phyloP scores from a whole-genome alignment of 805 yeast genomes.

The Schwanniomyces vanrijiae region DNA sequence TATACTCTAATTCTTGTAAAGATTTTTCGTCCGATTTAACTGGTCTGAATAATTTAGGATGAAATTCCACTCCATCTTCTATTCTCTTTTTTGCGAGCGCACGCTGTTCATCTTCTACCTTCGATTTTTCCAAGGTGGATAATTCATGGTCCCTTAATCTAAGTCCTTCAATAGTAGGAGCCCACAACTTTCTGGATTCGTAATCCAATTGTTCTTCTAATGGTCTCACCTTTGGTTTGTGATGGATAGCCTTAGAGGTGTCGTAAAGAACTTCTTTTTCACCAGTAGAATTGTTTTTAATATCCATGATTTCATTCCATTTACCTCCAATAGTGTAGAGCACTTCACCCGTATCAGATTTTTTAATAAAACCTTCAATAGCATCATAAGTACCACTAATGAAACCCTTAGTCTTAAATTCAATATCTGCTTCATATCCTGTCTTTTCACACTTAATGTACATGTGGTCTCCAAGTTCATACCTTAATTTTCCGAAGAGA shows the following conservation, averaged over 20 bases:
- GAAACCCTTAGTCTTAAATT: conserved; percentile 93
- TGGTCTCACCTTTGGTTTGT: conserved; percentile 73
- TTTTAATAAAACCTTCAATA: conserved; percentile 70
- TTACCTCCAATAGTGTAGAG: conserved; percentile 78
- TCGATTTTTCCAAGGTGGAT: conserved; percentile 87
- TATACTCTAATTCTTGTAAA: conserved; percentile 56
- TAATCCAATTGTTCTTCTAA: conserved; percentile 72
- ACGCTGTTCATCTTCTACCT: conserved; percentile 88
- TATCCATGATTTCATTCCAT: conserved; percentile 86
- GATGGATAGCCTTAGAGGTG: conserved; percentile 51
- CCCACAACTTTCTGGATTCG: conserved; percentile 86
- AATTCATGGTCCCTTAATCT: conserved; percentile 71
- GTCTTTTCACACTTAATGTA: conserved; percentile 60
- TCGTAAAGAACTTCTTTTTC: conserved; percentile 43
- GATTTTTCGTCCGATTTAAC: conserved; percentile 12
- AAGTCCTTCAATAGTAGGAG: conserved; percentile 77
- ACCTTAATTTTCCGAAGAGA: conserved; percentile 82
- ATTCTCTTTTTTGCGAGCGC: conserved; percentile 65
- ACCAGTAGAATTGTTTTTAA: conserved; percentile 50
- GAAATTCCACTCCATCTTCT: conserved; percentile 78
- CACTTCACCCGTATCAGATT: conserved; percentile 43
- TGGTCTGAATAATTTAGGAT: conserved; percentile 72
- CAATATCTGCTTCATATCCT: conserved; percentile 73
- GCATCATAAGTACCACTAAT: conserved; percentile 91
- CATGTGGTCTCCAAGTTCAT: conserved; percentile 93